phyloP scores from a whole-genome alignment of 352 stramenopile species.

The Phytophthora sojae region DNA sequence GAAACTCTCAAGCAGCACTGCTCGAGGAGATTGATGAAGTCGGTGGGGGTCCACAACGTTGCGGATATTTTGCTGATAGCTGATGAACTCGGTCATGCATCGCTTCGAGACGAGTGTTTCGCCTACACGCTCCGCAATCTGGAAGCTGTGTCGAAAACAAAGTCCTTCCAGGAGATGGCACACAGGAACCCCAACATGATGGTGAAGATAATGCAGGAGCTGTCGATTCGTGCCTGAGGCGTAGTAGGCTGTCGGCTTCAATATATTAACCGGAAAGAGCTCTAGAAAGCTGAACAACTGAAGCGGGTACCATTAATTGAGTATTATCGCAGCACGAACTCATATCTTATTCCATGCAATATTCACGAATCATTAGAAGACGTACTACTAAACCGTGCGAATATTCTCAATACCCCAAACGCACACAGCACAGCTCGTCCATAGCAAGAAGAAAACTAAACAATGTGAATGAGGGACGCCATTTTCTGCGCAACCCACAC shows the following conservation, averaged over 20 bases:
- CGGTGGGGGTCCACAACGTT: constrained; percentile 95
- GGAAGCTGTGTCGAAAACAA: constrained; percentile 95
- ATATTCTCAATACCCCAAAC: too few relatives aligned
- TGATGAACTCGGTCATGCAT: constrained; percentile 84
- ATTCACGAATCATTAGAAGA: too few relatives aligned
- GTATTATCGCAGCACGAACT: background rate
- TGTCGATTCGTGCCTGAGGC: constrained; percentile 28
- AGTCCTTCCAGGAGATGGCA: constrained; percentile 97
- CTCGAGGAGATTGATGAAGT: constrained; percentile 93
- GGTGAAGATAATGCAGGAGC: constrained; percentile 93
- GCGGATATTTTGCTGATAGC: constrained; percentile 95
- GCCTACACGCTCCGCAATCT: constrained; percentile 97
- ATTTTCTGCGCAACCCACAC: background rate
- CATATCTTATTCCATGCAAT: background rate
- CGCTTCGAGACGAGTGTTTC: constrained; percentile 93
- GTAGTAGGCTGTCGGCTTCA: background rate
- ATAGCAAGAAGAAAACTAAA: background rate
- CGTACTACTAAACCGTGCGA: too few relatives aligned
- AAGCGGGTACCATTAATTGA: background rate
- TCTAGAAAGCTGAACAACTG: background rate
- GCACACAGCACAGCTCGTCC: background rate
- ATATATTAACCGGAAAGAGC: background rate
- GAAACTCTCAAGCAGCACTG: constrained; percentile 90
- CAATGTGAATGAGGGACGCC: background rate
- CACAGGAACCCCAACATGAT: constrained; percentile 96